Percentiles rank a stretch among this genome's conserved stretches.
Evolutionary conservation across 2,329 filamentous ascomycete genomes (phyloP).

Genomic region (Fusarium subglutinans): DNA sequence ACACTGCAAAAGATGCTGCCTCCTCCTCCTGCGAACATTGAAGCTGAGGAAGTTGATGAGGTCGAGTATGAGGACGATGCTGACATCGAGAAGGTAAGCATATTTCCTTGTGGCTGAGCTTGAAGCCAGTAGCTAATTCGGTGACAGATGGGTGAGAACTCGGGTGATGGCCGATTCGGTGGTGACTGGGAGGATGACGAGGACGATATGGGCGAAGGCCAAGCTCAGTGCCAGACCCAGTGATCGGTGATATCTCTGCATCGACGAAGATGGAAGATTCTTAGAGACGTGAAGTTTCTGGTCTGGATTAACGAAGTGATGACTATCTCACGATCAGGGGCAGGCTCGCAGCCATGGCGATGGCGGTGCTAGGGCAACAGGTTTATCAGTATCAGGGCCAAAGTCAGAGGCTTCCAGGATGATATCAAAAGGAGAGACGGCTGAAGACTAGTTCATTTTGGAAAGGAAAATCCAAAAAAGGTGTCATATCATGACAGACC

Average conservation of each 20-base stretch:
- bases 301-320: constrained; percentile 39
- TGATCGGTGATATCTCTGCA: constrained; percentile 52
- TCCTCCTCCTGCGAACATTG: constrained; percentile 66
- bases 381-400: not conserved
- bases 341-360: constrained; percentile 3
- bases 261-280: constrained; percentile 11
- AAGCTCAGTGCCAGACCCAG: constrained; percentile 78
- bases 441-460: constrained; percentile 2
- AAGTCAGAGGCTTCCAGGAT: not conserved
- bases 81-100: constrained; percentile 78
- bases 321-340: constrained; percentile 36
- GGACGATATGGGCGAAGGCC: constrained; percentile 72
- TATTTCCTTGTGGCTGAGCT: not conserved
- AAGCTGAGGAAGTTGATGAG: constrained; percentile 82
- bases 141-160: constrained; percentile 73
- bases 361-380: not conserved
- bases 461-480: constrained; percentile 15
- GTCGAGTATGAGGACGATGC: constrained; percentile 86
- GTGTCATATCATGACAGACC: constrained; percentile 8
- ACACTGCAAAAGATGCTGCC: constrained; percentile 81
- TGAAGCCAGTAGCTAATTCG: constrained; percentile 18
- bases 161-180: constrained; percentile 72
- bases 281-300: constrained; percentile 20
- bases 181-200: constrained; percentile 74
- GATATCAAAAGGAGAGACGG: constrained; percentile 15